Conservation (phyloP, 371 early-diverging fungal genomes). For the Mortierella sp. region DNA sequence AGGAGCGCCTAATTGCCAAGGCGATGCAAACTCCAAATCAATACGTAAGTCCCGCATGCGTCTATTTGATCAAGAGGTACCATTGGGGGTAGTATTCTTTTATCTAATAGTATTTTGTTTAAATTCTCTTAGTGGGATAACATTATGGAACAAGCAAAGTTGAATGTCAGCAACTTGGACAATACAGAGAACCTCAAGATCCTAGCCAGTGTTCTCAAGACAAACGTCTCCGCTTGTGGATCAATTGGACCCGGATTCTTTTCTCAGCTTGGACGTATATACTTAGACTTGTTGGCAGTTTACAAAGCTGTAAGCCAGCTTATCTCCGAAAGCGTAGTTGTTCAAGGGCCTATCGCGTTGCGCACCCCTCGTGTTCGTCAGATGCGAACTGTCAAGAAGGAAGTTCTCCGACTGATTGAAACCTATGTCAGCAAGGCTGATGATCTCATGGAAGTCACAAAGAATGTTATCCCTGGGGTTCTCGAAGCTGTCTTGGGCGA, state of each 20-base stretch:
- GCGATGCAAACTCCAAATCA: conserved; percentile 93
- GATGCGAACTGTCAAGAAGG: conserved; percentile 95
- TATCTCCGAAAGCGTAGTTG: conserved; percentile 84
- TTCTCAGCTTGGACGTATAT: conserved; percentile 89
- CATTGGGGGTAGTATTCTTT: not conserved
- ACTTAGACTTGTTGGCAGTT: conserved; percentile 88
- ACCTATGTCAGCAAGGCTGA: conserved; percentile 87
- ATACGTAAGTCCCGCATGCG: conserved; percentile 64
- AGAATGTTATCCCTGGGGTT: conserved; percentile 90
- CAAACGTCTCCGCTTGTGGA: conserved; percentile 92
- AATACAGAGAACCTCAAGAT: conserved; percentile 87
- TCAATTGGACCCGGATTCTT: conserved; percentile 91
- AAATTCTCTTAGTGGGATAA: conserved; percentile 77
- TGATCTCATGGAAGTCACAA: conserved; percentile 79
- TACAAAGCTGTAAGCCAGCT: conserved; percentile 89
- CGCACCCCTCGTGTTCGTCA: conserved; percentile 94
- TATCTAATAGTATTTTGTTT: not conserved
- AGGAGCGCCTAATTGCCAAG: conserved; percentile 84
- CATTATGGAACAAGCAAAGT: conserved; percentile 80
- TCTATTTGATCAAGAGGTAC: too few species aligned
- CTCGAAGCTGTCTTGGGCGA: conserved; percentile 93
- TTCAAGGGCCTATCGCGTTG: conserved; percentile 86
- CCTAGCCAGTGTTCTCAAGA: conserved; percentile 93
- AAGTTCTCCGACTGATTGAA: conserved; percentile 90
- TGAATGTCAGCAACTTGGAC: conserved; percentile 80